Evolutionary conservation across 1,284 basidiomycete species (phyloP).

Genomic region (Boletus semigastroideus): DNA sequence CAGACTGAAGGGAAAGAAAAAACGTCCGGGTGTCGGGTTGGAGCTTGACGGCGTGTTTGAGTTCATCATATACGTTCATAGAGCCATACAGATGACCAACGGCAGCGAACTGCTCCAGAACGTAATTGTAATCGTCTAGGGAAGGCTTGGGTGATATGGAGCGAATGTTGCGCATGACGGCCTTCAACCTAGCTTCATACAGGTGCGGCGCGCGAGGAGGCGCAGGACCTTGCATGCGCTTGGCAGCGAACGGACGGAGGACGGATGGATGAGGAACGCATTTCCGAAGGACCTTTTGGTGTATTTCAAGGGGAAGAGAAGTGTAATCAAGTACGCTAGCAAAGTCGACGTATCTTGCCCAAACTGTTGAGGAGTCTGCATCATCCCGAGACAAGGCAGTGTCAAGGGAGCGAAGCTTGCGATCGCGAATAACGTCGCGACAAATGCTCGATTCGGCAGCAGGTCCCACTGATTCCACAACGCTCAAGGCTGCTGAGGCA

Average conservation of each 20-base stretch:
- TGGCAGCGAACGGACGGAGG: slow-evolving; percentile 45
- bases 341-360: slow-evolving; percentile 59
- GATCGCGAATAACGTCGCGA: slow-evolving; percentile 17
- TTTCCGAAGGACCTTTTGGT: slow-evolving; percentile 64
- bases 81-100: slow-evolving; percentile 64
- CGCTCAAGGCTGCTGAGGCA: slow-evolving; percentile 4
- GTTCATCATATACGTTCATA: slow-evolving; percentile 58
- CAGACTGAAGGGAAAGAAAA: slow-evolving; percentile 61
- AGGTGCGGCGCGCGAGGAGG: slow-evolving; percentile 41
- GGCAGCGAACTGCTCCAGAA: slow-evolving; percentile 70
- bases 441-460: slow-evolving; percentile 4
- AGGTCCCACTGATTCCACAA: background rate
- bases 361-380: slow-evolving; percentile 48
- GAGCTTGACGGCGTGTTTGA: slow-evolving; percentile 42
- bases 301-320: slow-evolving; percentile 58
- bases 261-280: slow-evolving; percentile 50
- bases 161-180: slow-evolving; percentile 67
- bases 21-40: slow-evolving; percentile 55
- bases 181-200: slow-evolving; percentile 62
- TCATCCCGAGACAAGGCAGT: slow-evolving; percentile 30
- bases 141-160: slow-evolving; percentile 47
- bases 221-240: slow-evolving; percentile 38
- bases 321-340: slow-evolving; percentile 46
- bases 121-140: slow-evolving; percentile 68
- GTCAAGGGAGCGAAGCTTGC: slow-evolving; percentile 36